Base-by-base conservation (phyloP, 495 filamentous ascomycete species). In the Penicillium paxilli region DNA sequence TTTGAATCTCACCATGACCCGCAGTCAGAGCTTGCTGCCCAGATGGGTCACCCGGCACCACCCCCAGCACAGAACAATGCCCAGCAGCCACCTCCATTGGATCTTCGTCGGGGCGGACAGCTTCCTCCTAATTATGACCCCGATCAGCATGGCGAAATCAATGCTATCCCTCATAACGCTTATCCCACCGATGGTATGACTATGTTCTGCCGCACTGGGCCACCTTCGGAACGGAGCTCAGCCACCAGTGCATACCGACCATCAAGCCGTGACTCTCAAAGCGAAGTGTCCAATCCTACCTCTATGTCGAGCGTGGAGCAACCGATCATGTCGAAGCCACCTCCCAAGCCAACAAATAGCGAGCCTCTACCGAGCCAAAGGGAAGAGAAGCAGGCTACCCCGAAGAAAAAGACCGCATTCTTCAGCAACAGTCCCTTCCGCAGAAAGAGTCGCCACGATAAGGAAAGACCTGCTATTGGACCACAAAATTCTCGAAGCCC, bases 171-270 rank as follows among this genome's bases (percentile, higher is more conserved):
- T 28, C 92, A 97, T 65, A 96, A 98, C 59, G 89, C 92, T 17
- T 96, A 96, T 64, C 94, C 93, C 4, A 84, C 89, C 61, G 94
- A 99, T 67, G 95, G 94, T 26, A 98, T 98, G 95, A 98, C 94
- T 2, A 96, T 98, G 89, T 89, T 96, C 58, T 98, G 95, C 71
- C 85, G 94, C 52, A 86, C 89, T 21, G 91, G 87, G 0, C 86
- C 90, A 41, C 87, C 88, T 38, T 96, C 92, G 19, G 92, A 95
- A 38, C 84, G 87, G 47, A 93, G 89, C 69, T 90, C 88, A 26
- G 86, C 82, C 54, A 79, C 88, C 28, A 88, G 87, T 55, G 70
- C 83, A 79, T 60, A 86, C 77, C 81, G 93, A 40, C 91, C 92
- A 46, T 87, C 88, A 21, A 96, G 93, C 65, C 87, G 91, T 56